Evolutionary conservation across 192 early-diverging fungal species (phyloP).

Genomic region (Coemansia sp.): DNA sequence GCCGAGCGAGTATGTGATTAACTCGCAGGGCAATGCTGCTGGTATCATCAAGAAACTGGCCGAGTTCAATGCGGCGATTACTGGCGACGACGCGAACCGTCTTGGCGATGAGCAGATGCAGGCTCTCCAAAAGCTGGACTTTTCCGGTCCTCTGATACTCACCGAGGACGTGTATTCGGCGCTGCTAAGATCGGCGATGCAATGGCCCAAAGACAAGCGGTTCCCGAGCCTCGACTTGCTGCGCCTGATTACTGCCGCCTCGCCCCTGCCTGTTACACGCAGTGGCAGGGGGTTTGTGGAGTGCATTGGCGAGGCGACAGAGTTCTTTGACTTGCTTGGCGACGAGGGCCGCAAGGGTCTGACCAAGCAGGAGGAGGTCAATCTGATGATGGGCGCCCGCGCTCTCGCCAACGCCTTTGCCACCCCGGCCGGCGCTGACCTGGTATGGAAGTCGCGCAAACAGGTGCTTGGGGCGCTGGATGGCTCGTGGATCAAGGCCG

Average conservation of each 20-base stretch:
- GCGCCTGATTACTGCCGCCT: constrained; percentile 66
- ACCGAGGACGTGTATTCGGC: constrained; percentile 48
- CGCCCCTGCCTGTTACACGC: constrained; percentile 29
- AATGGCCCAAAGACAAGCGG: constrained; percentile 71
- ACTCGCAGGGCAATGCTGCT: constrained; percentile 68
- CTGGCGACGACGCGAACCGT: constrained; percentile 18
- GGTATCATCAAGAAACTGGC: constrained; percentile 77
- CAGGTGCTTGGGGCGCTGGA: constrained; percentile 35
- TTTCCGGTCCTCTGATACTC: constrained; percentile 27
- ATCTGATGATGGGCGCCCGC: constrained; percentile 77
- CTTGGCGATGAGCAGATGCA: constrained; percentile 25
- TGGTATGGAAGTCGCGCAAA: constrained; percentile 42
- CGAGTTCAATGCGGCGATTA: constrained; percentile 67
- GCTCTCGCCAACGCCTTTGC: constrained; percentile 75
- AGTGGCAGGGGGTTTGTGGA: constrained; percentile 49
- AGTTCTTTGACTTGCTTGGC: constrained; percentile 33
- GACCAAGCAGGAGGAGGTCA: constrained; percentile 63
- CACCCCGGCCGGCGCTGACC: constrained; percentile 45
- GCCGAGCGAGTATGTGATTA: constrained; percentile 60
- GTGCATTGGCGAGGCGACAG: constrained; percentile 35
- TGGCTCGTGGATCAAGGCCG: constrained; percentile 22
- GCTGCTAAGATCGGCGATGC: constrained; percentile 59
- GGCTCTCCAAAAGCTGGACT: constrained; percentile 14
- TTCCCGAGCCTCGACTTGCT: constrained; percentile 89
- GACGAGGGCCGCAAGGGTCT: neutral